phyloP scores from a whole-genome alignment of 2,329 filamentous ascomycete species.

The Emmonsiellopsis sp. region DNA sequence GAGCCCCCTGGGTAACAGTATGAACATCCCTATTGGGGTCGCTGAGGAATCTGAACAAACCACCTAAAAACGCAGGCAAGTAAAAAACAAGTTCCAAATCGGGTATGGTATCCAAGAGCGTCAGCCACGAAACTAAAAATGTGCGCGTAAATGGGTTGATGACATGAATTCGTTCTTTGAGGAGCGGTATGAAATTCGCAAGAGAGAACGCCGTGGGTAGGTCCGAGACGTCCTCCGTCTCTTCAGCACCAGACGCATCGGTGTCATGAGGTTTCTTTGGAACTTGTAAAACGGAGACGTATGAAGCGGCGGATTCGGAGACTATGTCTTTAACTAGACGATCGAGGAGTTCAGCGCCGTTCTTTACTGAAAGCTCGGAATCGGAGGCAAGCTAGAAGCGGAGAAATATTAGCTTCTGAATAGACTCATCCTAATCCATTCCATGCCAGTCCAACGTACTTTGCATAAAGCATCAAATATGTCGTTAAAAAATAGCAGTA shows the following conservation, averaged over 20 bases:
- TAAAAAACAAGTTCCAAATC: slow-evolving; percentile 91
- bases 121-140: slow-evolving; percentile 95
- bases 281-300: slow-evolving; percentile 76
- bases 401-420: background rate
- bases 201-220: slow-evolving; percentile 86
- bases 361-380: slow-evolving; percentile 94
- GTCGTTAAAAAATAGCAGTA: slow-evolving; percentile 93
- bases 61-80: slow-evolving; percentile 82
- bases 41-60: slow-evolving; percentile 82
- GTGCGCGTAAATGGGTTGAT: slow-evolving; percentile 90
- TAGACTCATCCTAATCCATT: background rate
- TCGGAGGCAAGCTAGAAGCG: slow-evolving; percentile 72
- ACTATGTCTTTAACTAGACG: slow-evolving; percentile 94
- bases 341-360: slow-evolving; percentile 90
- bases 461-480: slow-evolving; percentile 97
- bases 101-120: slow-evolving; percentile 86
- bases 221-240: slow-evolving; percentile 32
- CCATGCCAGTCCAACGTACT: slow-evolving; percentile 41
- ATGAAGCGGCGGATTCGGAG: slow-evolving; percentile 86
- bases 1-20: slow-evolving; percentile 75
- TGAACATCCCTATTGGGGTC: slow-evolving; percentile 92
- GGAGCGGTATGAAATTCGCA: slow-evolving; percentile 77
- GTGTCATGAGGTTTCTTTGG: slow-evolving; percentile 35
- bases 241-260: slow-evolving; percentile 31
- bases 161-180: slow-evolving; percentile 90